Evolutionary conservation across 768 basidiomycete genomes (phyloP).

Genomic region (Mycena venus): DNA sequence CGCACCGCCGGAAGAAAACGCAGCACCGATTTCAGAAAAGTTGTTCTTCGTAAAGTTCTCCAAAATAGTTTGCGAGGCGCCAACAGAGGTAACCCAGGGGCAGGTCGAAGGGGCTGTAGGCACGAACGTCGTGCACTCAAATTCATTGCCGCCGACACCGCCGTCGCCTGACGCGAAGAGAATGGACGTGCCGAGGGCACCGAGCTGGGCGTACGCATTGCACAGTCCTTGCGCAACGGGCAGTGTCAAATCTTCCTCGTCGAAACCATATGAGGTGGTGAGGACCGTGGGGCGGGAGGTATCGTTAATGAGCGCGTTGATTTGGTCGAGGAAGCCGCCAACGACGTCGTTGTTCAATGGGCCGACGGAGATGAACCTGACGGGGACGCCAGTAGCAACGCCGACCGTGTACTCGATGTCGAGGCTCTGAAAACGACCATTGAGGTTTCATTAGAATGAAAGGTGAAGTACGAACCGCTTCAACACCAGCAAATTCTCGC

Average conservation of each 20-base stretch:
- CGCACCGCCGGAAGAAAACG: constrained; percentile 19
- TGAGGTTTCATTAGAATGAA: too few relatives aligned
- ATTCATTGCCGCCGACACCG: constrained; percentile 53
- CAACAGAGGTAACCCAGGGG: constrained; percentile 40
- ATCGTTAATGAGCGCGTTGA: constrained; percentile 19
- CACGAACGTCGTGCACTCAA: constrained; percentile 26
- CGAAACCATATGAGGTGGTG: constrained; percentile 14
- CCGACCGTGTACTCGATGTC: constrained; percentile 56
- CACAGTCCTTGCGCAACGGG: constrained; percentile 57
- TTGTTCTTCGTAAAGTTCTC: constrained; percentile 29
- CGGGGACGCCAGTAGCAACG: constrained; percentile 42
- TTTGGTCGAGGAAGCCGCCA: constrained; percentile 34
- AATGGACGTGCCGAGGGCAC: constrained; percentile 61
- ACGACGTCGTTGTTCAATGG: constrained; percentile 27
- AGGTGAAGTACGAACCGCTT: too few relatives aligned
- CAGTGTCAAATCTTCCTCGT: constrained; percentile 45
- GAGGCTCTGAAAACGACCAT: too few relatives aligned
- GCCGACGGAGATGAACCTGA: constrained; percentile 42
- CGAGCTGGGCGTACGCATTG: constrained; percentile 56
- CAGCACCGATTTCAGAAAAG: constrained; percentile 17
- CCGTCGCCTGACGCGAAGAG: constrained; percentile 62
- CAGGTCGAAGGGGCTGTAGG: constrained; percentile 32
- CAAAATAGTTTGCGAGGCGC: constrained; percentile 30
- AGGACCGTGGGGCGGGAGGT: constrained; percentile 10
- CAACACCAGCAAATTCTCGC: constrained; percentile 20